Conservation (phyloP, 306 rosid species). For the Inga laurina region DNA sequence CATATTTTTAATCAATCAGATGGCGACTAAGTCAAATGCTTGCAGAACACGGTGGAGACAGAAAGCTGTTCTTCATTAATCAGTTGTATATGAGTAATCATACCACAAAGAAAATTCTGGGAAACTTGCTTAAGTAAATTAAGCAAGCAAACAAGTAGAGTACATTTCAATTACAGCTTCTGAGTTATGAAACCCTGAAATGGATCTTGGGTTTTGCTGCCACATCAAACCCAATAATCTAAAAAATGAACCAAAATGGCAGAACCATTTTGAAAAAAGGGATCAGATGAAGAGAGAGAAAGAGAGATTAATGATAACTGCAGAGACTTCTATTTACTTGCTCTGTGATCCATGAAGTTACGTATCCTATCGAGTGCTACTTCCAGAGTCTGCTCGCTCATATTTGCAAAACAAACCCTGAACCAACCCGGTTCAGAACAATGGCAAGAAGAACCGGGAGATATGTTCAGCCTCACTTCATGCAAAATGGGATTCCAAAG, state of each 20-base stretch:
- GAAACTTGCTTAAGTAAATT: conserved; percentile 58
- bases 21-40: conserved; percentile 33
- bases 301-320: neutral
- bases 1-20: conserved; percentile 7
- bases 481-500: conserved; percentile 63
- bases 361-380: conserved; percentile 73
- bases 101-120: conserved; percentile 15
- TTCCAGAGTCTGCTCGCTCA: conserved; percentile 69
- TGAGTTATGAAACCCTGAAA: neutral
- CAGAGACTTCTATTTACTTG: neutral
- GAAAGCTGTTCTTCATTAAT: conserved; percentile 6
- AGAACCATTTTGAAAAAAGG: conserved; percentile 50
- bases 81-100: neutral
- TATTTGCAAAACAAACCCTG: conserved; percentile 93
- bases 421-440: conserved; percentile 97
- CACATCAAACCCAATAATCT: conserved; percentile 20
- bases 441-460: conserved; percentile 92
- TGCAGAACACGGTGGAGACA: conserved; percentile 7
- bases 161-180: conserved; percentile 28
- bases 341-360: conserved; percentile 49
- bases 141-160: conserved; percentile 68
- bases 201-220: conserved; percentile 9
- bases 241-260: conserved; percentile 49
- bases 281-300: neutral
- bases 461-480: conserved; percentile 73